Conservation (phyloP, 352 stramenopile genomes). For the Globisporangium abappressorium region DNA sequence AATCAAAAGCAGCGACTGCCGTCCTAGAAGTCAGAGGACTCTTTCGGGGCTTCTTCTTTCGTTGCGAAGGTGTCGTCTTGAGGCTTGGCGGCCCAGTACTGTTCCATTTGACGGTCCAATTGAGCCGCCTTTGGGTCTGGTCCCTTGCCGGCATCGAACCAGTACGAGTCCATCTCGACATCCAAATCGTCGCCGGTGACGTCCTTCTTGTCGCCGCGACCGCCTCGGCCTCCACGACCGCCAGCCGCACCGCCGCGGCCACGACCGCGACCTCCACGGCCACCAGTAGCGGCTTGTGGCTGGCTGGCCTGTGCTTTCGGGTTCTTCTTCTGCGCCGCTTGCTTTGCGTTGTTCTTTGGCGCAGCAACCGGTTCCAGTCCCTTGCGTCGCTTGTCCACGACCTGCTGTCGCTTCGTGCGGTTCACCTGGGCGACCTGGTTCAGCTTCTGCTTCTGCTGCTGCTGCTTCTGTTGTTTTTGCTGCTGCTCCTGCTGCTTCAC, state of each 20-base stretch:
- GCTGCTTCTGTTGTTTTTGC: conserved; percentile 38
- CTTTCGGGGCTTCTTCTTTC: not conserved
- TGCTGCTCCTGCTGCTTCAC: conserved; percentile 23
- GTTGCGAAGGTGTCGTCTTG: conserved; percentile 22
- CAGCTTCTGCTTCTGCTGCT: conserved; percentile 68
- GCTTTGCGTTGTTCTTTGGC: conserved; percentile 32
- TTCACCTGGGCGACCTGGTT: conserved; percentile 58
- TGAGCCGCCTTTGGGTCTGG: conserved; percentile 77
- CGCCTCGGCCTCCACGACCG: conserved; percentile 25
- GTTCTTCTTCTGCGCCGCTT: conserved; percentile 27
- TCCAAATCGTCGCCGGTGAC: conserved; percentile 77
- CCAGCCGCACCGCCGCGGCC: conserved; percentile 19
- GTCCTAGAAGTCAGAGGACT: conserved; percentile 10
- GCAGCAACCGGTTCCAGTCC: conserved; percentile 34
- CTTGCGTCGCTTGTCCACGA: conserved; percentile 71
- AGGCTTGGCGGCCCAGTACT: conserved; percentile 87
- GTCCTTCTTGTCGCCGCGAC: conserved; percentile 41
- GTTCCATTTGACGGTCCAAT: conserved; percentile 86
- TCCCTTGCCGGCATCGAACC: conserved; percentile 85
- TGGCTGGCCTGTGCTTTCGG: conserved; percentile 11
- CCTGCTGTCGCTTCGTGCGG: conserved; percentile 69
- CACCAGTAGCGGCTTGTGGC: conserved; percentile 3
- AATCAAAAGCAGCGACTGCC: not conserved
- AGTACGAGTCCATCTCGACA: conserved; percentile 88
- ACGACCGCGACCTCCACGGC: conserved; percentile 23